Conservation (phyloP, 164 flowering plant genomes). For the Vitis amurensis region DNA sequence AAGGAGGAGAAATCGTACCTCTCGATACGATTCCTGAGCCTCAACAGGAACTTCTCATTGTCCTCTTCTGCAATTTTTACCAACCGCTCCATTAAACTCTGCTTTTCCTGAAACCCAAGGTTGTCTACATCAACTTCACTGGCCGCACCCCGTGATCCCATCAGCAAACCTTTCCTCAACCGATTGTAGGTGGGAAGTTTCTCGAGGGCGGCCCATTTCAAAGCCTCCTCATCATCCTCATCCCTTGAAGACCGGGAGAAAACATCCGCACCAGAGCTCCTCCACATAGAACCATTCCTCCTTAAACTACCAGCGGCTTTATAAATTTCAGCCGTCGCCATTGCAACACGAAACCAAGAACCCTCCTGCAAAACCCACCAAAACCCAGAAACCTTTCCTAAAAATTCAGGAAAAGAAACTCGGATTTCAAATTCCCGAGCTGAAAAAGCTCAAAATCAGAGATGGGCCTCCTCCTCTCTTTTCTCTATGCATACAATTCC, state of each 20-base stretch:
- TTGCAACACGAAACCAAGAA: too few relatives aligned
- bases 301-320: too few relatives aligned
- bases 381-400: too few relatives aligned
- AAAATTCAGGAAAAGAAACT: neutral
- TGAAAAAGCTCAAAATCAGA: neutral
- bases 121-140: slow-evolving; percentile 50
- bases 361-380: too few relatives aligned
- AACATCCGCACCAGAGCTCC: slow-evolving; percentile 32
- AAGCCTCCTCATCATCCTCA: slow-evolving; percentile 79
- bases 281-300: slow-evolving; percentile 28
- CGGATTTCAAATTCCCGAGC: neutral
- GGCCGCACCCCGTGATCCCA: slow-evolving; percentile 33
- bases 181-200: slow-evolving; percentile 70
- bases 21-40: slow-evolving; percentile 62
- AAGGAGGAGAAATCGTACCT: slow-evolving; percentile 28
- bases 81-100: slow-evolving; percentile 52
- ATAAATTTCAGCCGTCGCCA: too few relatives aligned
- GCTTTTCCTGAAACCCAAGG: slow-evolving; percentile 55
- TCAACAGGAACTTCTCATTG: slow-evolving; percentile 71
- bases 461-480: neutral
- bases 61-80: slow-evolving; percentile 64
- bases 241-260: slow-evolving; percentile 53
- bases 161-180: slow-evolving; percentile 58
- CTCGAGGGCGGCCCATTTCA: slow-evolving; percentile 81
- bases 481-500: too few relatives aligned